Conservation (phyloP, 495 filamentous ascomycete species). For the Aspergillus wentii region DNA sequence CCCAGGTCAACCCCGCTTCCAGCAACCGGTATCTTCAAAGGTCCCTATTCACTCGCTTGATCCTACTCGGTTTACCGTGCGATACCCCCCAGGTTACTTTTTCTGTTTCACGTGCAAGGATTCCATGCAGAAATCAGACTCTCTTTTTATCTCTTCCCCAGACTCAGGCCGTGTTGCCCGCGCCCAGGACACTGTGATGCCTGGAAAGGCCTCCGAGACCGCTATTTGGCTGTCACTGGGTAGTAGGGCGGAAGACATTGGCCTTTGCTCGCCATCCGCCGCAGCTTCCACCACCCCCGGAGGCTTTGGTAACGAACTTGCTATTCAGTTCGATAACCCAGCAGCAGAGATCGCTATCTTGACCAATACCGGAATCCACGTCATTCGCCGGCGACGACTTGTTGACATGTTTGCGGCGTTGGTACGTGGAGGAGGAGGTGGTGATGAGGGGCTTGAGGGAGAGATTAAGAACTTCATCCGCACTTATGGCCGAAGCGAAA, state of each 20-base stretch:
- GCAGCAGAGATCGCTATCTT: slow-evolving; percentile 82
- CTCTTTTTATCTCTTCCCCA: slow-evolving; percentile 78
- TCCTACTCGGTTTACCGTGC: slow-evolving; percentile 50
- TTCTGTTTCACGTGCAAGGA: slow-evolving; percentile 68
- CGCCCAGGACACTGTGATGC: slow-evolving; percentile 45
- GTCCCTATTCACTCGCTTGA: slow-evolving; percentile 42
- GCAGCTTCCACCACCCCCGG: slow-evolving; percentile 61
- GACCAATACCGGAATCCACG: slow-evolving; percentile 82
- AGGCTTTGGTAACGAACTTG: slow-evolving; percentile 92
- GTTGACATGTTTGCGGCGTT: slow-evolving; percentile 89
- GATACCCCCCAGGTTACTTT: slow-evolving; percentile 87
- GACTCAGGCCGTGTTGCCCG: slow-evolving; percentile 75
- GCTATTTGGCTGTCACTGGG: slow-evolving; percentile 69
- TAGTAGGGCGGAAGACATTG: slow-evolving; percentile 68
- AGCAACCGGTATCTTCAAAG: slow-evolving; percentile 22
- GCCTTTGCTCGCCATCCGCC: slow-evolving; percentile 65
- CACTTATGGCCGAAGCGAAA: slow-evolving; percentile 80
- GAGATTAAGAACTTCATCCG: slow-evolving; percentile 78
- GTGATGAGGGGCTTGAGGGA: slow-evolving; percentile 73
- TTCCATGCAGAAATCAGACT: slow-evolving; percentile 47
- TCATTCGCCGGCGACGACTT: slow-evolving; percentile 74
- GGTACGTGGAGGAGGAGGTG: slow-evolving; percentile 63
- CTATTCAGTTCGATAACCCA: slow-evolving; percentile 83
- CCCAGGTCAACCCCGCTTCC: slow-evolving; percentile 22
- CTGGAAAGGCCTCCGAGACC: slow-evolving; percentile 57